These are phyloP conservation scores for Syncephalastrum racemosum DNA, from an alignment of 371 early-diverging fungal species.

Conservation along the genomic window DNA sequence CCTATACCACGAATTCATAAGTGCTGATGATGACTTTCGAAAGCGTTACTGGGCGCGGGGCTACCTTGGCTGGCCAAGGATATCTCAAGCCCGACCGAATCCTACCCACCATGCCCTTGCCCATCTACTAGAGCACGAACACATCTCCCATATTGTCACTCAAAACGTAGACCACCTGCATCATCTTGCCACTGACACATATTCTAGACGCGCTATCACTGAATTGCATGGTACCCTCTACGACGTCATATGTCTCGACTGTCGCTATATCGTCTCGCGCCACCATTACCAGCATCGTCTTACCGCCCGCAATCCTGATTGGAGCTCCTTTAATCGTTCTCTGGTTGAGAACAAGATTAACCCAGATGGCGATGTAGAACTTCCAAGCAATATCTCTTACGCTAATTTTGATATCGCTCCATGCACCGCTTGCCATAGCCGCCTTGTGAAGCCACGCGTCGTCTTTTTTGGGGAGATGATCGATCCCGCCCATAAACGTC, in stretches of 20 bases:
- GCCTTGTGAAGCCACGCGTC: slow-evolving; percentile 71
- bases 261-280: slow-evolving; percentile 56
- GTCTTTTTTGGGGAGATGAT: slow-evolving; percentile 94
- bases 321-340: slow-evolving; percentile 34
- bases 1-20: slow-evolving; percentile 70
- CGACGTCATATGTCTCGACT: slow-evolving; percentile 72
- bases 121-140: slow-evolving; percentile 42
- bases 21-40: slow-evolving; percentile 53
- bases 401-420: slow-evolving; percentile 69
- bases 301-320: slow-evolving; percentile 70
- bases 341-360: slow-evolving; percentile 51
- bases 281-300: slow-evolving; percentile 67
- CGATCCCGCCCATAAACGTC: slow-evolving; percentile 38
- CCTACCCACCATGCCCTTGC: slow-evolving; percentile 65
- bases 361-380: slow-evolving; percentile 90
- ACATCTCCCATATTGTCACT: slow-evolving; percentile 67
- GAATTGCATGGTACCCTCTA: slow-evolving; percentile 88
- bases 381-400: slow-evolving; percentile 58
- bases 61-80: slow-evolving; percentile 80
- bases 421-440: slow-evolving; percentile 64
- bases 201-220: slow-evolving; percentile 34
- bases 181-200: slow-evolving; percentile 47
- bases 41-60: slow-evolving; percentile 93
- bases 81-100: slow-evolving; percentile 72
- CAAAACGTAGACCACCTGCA: slow-evolving; percentile 94